phyloP scores from a whole-genome alignment of 345 rosid genomes.

The Moricandia moricandioides region DNA sequence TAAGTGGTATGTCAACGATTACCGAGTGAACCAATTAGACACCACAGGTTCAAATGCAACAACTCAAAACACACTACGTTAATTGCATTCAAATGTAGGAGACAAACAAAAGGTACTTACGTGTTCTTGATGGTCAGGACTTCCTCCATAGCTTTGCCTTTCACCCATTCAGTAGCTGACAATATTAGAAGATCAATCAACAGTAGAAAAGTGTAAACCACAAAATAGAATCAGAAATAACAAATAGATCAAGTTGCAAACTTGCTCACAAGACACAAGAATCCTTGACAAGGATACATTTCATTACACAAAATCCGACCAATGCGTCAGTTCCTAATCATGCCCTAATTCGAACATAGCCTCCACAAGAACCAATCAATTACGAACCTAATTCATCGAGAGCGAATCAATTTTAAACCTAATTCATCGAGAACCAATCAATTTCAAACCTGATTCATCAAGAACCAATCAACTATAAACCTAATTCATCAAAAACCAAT shows the following conservation, averaged over 20 bases:
- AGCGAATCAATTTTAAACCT: neutral
- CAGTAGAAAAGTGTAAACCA: neutral
- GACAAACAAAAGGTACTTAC: no score
- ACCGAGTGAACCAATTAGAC: no score
- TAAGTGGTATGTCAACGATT: no score
- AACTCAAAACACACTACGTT: no score
- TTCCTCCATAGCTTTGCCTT: no score
- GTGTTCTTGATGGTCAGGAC: no score
- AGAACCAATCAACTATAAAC: neutral
- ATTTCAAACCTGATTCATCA: neutral
- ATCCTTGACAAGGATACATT: neutral
- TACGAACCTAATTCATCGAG: no score
- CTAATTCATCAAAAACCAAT: neutral
- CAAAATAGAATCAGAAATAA: neutral
- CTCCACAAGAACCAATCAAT: neutral
- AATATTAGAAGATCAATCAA: conserved; percentile 31
- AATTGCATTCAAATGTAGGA: no score
- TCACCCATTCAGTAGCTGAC: conserved; percentile 76
- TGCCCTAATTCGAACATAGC: neutral
- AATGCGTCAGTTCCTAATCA: neutral
- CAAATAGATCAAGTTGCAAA: neutral
- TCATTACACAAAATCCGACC: neutral
- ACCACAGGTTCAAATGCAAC: no score
- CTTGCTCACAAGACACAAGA: neutral
- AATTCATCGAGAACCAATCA: no score